These are phyloP conservation scores for Chlamydomonas sp. DNA, from an alignment of 139 green algal genomes.

Conservation along the genomic window DNA sequence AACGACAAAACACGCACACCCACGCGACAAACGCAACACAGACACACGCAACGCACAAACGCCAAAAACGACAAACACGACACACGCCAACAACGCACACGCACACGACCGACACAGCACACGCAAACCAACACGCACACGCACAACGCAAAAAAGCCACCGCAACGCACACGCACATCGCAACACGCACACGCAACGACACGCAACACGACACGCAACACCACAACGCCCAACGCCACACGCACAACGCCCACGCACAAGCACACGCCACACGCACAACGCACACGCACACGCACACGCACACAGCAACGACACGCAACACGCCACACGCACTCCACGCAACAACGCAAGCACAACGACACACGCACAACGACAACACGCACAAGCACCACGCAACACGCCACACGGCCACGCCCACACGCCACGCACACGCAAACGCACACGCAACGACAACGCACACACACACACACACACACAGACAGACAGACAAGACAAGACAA, in stretches of 20 bases:
- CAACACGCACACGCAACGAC: not conserved
- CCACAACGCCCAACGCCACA: not conserved
- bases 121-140: conserved; percentile 5
- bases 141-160: not conserved
- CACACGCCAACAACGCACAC: not conserved
- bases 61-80: too few relatives aligned
- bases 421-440: too few relatives aligned
- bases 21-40: not conserved
- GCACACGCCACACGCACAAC: not conserved
- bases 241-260: too few relatives aligned
- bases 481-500: too few relatives aligned
- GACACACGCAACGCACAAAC: not conserved
- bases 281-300: too few relatives aligned
- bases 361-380: not conserved
- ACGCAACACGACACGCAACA: not conserved
- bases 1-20: too few relatives aligned
- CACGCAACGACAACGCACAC: too few relatives aligned
- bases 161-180: not conserved
- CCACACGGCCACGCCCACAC: not conserved
- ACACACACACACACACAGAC: too few relatives aligned
- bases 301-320: not conserved
- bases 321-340: not conserved
- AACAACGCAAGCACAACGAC: not conserved
- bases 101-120: not conserved
- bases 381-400: not conserved